Conservation (phyloP, 2,329 filamentous ascomycete species). For the Penicillium olsonii region DNA sequence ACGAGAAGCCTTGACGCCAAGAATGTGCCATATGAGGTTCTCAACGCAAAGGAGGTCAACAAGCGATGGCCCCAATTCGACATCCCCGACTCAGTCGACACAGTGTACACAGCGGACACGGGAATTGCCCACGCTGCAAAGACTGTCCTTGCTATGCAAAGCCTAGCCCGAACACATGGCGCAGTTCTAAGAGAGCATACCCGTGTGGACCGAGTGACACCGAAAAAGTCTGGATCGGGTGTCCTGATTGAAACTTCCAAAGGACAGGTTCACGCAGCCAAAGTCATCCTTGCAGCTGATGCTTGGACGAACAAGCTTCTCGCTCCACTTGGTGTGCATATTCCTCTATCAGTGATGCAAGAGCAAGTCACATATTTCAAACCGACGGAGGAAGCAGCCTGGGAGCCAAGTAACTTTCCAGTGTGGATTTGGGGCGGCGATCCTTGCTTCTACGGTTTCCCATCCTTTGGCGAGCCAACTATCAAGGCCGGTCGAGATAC, state of each 20-base stretch:
- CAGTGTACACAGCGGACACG: constrained; percentile 28
- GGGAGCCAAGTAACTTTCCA: constrained; percentile 21
- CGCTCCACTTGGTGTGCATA: constrained; percentile 20
- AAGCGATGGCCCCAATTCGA: constrained; percentile 27
- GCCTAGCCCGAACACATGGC: constrained; percentile 22
- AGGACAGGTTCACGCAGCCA: constrained; percentile 19
- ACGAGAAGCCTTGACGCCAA: constrained; percentile 19
- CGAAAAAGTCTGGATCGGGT: constrained; percentile 10
- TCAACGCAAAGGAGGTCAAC: constrained; percentile 23
- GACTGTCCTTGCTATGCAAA: constrained; percentile 26
- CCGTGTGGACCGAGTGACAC: constrained; percentile 20
- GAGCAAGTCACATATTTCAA: constrained; percentile 34
- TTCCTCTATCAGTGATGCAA: constrained; percentile 28
- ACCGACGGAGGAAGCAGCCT: constrained; percentile 17
- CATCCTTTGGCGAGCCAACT: constrained; percentile 29
- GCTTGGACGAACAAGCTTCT: constrained; percentile 31
- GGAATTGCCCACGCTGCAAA: constrained; percentile 29
- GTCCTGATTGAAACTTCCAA: constrained; percentile 27
- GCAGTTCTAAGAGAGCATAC: constrained; percentile 27
- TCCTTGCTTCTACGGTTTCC: constrained; percentile 29
- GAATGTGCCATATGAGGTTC: constrained; percentile 26
- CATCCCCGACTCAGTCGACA: constrained; percentile 21
- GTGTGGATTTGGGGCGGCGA: constrained; percentile 30
- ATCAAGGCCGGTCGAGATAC: constrained; percentile 30
- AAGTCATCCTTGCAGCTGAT: constrained; percentile 28